These are phyloP conservation scores for Jackrogersella minutella DNA, from an alignment of 495 filamentous ascomycete species.

Conservation along the genomic window DNA sequence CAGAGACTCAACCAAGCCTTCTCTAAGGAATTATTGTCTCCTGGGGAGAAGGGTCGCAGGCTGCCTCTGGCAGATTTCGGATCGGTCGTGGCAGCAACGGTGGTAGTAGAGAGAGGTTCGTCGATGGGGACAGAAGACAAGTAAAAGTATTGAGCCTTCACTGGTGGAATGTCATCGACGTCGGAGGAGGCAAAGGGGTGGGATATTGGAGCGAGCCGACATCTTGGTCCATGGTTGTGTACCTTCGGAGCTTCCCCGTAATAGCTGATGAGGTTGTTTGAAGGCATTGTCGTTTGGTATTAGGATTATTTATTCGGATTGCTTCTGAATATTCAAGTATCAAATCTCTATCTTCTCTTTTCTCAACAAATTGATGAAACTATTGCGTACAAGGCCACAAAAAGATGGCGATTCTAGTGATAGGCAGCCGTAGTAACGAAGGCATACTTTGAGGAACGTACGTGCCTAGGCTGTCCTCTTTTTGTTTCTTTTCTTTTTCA, in stretches of 20 bases:
- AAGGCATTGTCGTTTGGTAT: conserved; percentile 37
- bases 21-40: conserved; percentile 77
- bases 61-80: conserved; percentile 61
- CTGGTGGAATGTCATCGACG: conserved; percentile 58
- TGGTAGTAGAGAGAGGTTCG: conserved; percentile 77
- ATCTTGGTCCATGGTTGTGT: conserved; percentile 52
- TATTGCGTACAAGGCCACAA: conserved; percentile 22
- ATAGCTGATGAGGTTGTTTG: conserved; percentile 27
- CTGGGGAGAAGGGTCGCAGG: conserved; percentile 78
- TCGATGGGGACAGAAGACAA: conserved; percentile 78
- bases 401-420: conserved; percentile 8
- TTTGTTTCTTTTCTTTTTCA: too few species aligned
- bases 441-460: conserved; percentile 30
- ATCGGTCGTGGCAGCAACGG: conserved; percentile 61
- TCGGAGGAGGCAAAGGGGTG: conserved; percentile 41
- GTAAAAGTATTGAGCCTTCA: conserved; percentile 83
- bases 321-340: conserved; percentile 7
- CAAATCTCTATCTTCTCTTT: neutral
- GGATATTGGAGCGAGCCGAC: conserved; percentile 52
- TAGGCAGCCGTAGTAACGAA: conserved; percentile 27
- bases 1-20: conserved; percentile 70
- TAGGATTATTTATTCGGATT: conserved; percentile 26
- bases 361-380: conserved; percentile 3
- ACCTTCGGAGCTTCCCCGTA: conserved; percentile 32
- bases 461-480: conserved; percentile 25